Evolutionary conservation across 2,329 filamentous ascomycete species (phyloP).

Genomic region (Phoma sp.): DNA sequence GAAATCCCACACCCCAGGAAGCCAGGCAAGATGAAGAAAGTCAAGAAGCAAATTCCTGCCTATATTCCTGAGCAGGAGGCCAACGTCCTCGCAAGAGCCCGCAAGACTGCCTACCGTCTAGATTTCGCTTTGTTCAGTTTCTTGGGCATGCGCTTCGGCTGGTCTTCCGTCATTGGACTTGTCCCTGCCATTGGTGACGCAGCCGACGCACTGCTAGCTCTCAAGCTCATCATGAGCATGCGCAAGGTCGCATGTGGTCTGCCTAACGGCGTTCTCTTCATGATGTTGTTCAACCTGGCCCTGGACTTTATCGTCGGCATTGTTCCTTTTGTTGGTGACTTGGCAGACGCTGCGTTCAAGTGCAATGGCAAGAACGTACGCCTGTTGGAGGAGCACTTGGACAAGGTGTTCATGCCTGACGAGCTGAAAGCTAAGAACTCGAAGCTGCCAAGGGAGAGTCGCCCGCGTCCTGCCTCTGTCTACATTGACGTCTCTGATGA

Average conservation of each 20-base stretch:
- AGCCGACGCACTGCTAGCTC: slow-evolving; percentile 52
- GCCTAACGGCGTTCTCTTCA: slow-evolving; percentile 62
- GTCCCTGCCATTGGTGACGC: slow-evolving; percentile 71
- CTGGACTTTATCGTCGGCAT: slow-evolving; percentile 77
- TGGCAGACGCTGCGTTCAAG: slow-evolving; percentile 74
- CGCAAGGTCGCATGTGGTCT: slow-evolving; percentile 78
- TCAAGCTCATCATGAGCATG: slow-evolving; percentile 77
- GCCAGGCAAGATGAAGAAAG: slow-evolving; percentile 78
- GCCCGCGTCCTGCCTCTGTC: slow-evolving; percentile 53
- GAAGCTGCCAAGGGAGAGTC: slow-evolving; percentile 27
- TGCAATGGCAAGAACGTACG: slow-evolving; percentile 79
- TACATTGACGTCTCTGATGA: slow-evolving; percentile 54
- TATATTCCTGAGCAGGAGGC: slow-evolving; percentile 85
- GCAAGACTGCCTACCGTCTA: slow-evolving; percentile 81
- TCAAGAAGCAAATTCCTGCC: slow-evolving; percentile 81
- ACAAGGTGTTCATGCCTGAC: slow-evolving; percentile 66
- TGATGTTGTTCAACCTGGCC: slow-evolving; percentile 82
- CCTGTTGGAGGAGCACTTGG: slow-evolving; percentile 70
- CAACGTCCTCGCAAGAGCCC: slow-evolving; percentile 82
- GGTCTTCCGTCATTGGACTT: slow-evolving; percentile 84
- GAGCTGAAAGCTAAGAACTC: slow-evolving; percentile 27
- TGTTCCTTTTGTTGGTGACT: slow-evolving; percentile 76
- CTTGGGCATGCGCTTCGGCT: slow-evolving; percentile 84
- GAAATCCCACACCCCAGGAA: slow-evolving; percentile 74
- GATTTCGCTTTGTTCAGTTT: slow-evolving; percentile 85